Conservation (phyloP, 108 stramenopile species). For the Nannochloropsis salina region DNA sequence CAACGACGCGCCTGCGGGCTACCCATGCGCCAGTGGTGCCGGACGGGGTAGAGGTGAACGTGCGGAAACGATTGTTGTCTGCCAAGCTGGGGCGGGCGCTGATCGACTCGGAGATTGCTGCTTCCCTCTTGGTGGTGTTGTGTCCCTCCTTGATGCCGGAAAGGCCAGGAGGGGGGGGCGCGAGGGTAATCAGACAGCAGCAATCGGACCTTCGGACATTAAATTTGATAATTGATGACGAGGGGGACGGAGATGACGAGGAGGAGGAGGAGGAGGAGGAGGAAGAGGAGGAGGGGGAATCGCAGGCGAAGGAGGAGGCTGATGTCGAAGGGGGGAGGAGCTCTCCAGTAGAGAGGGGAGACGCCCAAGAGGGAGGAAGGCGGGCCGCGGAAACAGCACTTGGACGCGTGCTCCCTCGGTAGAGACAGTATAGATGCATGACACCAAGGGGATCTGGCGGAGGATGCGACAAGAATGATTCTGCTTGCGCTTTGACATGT, state of each 20-base stretch:
- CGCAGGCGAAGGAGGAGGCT: background rate
- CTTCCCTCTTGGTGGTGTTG: background rate
- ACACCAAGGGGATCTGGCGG: no score
- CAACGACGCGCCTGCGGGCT: background rate
- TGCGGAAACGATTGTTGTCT: background rate
- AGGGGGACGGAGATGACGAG: background rate
- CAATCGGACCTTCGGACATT: constrained; percentile 10
- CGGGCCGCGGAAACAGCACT: no score
- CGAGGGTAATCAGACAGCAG: constrained; percentile 10
- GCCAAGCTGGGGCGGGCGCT: background rate
- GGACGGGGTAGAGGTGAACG: background rate
- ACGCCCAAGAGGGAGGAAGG: no score
- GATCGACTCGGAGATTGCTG: background rate
- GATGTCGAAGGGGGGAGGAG: no score
- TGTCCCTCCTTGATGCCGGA: background rate
- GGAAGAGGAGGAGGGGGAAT: background rate
- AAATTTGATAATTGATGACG: background rate
- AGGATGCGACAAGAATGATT: no score
- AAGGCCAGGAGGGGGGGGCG: background rate
- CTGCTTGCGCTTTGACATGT: no score
- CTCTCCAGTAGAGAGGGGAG: no score
- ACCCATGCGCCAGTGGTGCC: background rate
- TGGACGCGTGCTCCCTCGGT: no score
- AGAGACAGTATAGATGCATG: no score
- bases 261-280: background rate